A percentile compares a stretch with the other conserved stretches of the same genome.
Conservation (phyloP, 371 early-diverging fungal genomes). For the Mortierella sp. region DNA sequence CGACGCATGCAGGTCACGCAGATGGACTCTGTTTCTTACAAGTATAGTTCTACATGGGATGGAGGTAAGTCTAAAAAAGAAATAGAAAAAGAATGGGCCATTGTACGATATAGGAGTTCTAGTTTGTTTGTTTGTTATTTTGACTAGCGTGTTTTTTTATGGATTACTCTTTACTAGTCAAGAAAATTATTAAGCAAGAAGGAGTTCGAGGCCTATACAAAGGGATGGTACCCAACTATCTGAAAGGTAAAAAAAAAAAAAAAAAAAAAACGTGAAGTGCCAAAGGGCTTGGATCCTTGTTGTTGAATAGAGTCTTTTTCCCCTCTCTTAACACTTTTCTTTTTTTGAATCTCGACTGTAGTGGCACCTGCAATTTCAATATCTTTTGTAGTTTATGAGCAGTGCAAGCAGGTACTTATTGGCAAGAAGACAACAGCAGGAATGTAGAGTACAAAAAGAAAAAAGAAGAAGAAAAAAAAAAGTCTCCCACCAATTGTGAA, state of each 20-base stretch:
- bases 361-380: slow-evolving; percentile 90
- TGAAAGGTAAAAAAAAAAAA: slow-evolving; percentile 59
- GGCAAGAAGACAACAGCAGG: slow-evolving; percentile 52
- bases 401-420: slow-evolving; percentile 68
- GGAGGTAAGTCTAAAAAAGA: slow-evolving; percentile 57
- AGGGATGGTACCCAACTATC: slow-evolving; percentile 84
- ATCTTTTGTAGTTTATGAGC: slow-evolving; percentile 86
- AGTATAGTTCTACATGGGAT: slow-evolving; percentile 82
- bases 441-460: slow-evolving; percentile 27
- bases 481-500: too few relatives aligned
- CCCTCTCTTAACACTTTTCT: not conserved
- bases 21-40: slow-evolving; percentile 75
- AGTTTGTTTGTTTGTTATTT: not conserved
- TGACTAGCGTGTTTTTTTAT: not conserved
- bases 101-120: too few relatives aligned
- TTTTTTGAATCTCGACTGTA: not conserved
- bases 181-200: slow-evolving; percentile 77
- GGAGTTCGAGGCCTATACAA: slow-evolving; percentile 82
- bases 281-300: not conserved
- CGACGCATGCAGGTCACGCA: slow-evolving; percentile 91
- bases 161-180: slow-evolving; percentile 16
- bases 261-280: not conserved
- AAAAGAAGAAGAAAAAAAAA: not conserved
- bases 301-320: not conserved
- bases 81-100: too few relatives aligned